Conservation (phyloP, 192 early-diverging fungal genomes). For the Coemansia sp. region DNA sequence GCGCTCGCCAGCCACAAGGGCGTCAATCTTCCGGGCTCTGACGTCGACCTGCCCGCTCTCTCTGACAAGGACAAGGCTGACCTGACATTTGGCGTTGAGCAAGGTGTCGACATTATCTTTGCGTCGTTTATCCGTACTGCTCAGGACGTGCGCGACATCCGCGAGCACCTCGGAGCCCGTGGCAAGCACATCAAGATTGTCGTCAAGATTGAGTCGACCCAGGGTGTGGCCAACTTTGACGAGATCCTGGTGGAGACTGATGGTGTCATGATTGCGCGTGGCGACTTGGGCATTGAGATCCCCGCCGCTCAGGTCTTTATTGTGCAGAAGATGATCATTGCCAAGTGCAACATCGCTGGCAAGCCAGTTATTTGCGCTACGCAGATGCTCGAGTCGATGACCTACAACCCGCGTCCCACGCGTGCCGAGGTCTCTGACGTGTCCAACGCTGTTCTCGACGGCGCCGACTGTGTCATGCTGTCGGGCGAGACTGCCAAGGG, state of each 20-base stretch:
- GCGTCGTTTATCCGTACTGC: conserved; percentile 96
- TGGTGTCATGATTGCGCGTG: conserved; percentile 99
- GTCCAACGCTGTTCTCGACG: conserved; percentile 97
- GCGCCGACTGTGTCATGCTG: conserved; percentile 99
- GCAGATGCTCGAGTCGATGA: conserved; percentile 98
- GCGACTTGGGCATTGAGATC: conserved; percentile 98
- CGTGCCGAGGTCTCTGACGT: conserved; percentile 99
- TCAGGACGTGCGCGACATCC: conserved; percentile 88
- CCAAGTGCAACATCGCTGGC: conserved; percentile 96
- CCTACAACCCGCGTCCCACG: conserved; percentile 96
- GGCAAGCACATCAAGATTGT: conserved; percentile 94
- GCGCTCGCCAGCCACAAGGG: conserved; percentile 92
- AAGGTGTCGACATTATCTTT: conserved; percentile 94
- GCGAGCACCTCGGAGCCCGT: conserved; percentile 77
- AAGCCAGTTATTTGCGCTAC: conserved; percentile 98
- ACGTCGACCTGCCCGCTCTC: conserved; percentile 93
- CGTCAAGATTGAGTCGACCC: conserved; percentile 97
- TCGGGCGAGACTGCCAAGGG: conserved; percentile 99
- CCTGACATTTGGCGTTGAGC: conserved; percentile 89
- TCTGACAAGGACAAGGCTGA: conserved; percentile 95
- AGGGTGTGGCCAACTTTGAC: conserved; percentile 99
- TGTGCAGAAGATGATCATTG: conserved; percentile 98
- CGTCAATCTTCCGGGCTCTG: conserved; percentile 91
- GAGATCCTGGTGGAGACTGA: conserved; percentile 93
- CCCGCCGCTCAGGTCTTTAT: conserved; percentile 91